Conservation (phyloP, 2,329 filamentous ascomycete species). For the Westerdykella sp. region DNA sequence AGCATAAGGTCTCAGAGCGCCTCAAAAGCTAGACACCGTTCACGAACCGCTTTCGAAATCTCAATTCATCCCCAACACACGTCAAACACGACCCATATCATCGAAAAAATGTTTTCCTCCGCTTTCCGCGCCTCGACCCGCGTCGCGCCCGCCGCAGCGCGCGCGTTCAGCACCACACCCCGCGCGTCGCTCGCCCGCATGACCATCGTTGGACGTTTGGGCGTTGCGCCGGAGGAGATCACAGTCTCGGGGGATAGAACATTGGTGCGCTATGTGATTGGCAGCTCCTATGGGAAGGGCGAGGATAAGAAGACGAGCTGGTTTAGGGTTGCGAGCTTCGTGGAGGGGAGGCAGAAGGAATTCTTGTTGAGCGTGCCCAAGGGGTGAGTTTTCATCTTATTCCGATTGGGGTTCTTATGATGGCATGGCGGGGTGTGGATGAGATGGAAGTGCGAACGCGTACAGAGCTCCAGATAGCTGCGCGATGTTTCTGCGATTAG, state of each 20-base stretch:
- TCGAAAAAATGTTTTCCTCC: slow-evolving; percentile 22
- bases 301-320: slow-evolving; percentile 76
- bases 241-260: slow-evolving; percentile 70
- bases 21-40: slow-evolving; percentile 1
- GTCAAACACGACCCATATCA: neutral
- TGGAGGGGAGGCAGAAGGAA: slow-evolving; percentile 63
- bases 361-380: slow-evolving; percentile 69
- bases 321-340: slow-evolving; percentile 75
- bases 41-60: neutral
- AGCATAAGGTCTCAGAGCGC: neutral
- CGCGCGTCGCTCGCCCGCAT: slow-evolving; percentile 66
- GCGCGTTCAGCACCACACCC: slow-evolving; percentile 69
- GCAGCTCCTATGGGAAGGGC: slow-evolving; percentile 57
- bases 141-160: slow-evolving; percentile 46
- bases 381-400: slow-evolving; percentile 56
- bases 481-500: neutral
- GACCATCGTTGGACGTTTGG: slow-evolving; percentile 80
- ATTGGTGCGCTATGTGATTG: slow-evolving; percentile 71
- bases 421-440: neutral
- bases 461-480: neutral
- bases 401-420: neutral
- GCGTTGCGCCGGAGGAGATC: slow-evolving; percentile 67
- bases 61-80: neutral
- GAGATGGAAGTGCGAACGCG: neutral
- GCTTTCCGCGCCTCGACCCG: slow-evolving; percentile 47